These are phyloP conservation scores for Lobosporangium transversale DNA, from an alignment of 192 early-diverging fungal genomes.

Conservation along the genomic window DNA sequence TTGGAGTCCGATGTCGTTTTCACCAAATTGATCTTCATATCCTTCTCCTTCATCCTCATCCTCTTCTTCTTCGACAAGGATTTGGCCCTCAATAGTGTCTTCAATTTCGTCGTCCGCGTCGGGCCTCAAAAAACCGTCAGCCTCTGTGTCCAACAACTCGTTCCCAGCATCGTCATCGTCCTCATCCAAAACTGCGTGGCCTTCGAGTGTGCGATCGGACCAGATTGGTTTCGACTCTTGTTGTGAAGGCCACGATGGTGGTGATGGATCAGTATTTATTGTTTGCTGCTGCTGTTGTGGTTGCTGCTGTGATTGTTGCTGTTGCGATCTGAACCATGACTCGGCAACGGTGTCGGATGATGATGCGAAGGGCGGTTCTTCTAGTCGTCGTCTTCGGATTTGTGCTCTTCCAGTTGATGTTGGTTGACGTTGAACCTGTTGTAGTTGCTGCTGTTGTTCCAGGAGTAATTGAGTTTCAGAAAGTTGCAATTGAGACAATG, in stretches of 20 bases:
- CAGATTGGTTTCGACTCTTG: not conserved
- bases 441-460: not conserved
- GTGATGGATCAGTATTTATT: not conserved
- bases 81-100: conserved; percentile 36
- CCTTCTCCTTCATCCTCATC: conserved; percentile 14
- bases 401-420: not conserved
- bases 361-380: not conserved
- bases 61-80: conserved; percentile 26
- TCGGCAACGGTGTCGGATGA: not conserved
- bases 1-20: not conserved
- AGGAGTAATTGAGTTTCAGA: not conserved
- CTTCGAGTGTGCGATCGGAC: conserved; percentile 24
- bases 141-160: conserved; percentile 44
- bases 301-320: conserved; percentile 7
- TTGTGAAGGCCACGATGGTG: too few relatives aligned
- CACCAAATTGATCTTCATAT: conserved; percentile 9
- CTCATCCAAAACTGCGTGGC: conserved; percentile 43
- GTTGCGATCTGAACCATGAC: conserved; percentile 6
- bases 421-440: not conserved
- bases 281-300: conserved; percentile 5
- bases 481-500: not conserved
- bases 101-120: conserved; percentile 30
- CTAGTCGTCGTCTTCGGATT: not conserved
- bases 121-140: conserved; percentile 12
- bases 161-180: conserved; percentile 45